phyloP scores from a whole-genome alignment of 768 basidiomycete species.

The Leccinum variicolor region DNA sequence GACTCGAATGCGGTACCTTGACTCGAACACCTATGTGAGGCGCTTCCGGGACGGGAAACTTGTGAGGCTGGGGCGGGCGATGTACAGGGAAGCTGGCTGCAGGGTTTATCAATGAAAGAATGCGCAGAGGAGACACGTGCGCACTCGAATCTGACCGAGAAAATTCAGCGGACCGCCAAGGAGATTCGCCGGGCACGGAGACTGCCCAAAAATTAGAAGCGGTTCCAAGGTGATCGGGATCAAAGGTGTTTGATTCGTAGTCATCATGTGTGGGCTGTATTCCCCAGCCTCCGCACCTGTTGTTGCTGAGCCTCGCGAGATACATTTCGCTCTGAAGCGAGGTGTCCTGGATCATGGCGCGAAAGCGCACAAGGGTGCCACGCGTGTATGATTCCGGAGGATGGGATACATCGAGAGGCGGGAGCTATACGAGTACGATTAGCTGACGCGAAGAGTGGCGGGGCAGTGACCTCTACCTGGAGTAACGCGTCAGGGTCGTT shows the following conservation, averaged over 20 bases:
- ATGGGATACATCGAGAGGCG: conserved; percentile 43
- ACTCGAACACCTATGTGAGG: conserved; percentile 69
- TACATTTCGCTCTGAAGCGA: conserved; percentile 73
- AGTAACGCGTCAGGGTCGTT: conserved; percentile 26
- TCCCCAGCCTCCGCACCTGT: conserved; percentile 74
- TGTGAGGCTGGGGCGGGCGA: conserved; percentile 44
- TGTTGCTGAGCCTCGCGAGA: conserved; percentile 43
- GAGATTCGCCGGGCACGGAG: conserved; percentile 63
- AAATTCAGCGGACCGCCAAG: conserved; percentile 47
- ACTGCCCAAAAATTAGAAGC: conserved; percentile 70
- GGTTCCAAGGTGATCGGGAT: conserved; percentile 56
- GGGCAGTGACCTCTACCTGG: conserved; percentile 20
- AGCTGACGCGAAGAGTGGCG: neutral
- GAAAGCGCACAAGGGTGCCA: conserved; percentile 66
- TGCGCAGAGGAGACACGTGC: conserved; percentile 8
- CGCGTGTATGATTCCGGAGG: conserved; percentile 49
- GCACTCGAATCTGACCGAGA: conserved; percentile 18
- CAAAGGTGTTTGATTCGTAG: conserved; percentile 22
- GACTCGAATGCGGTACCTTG: conserved; percentile 44
- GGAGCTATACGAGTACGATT: conserved; percentile 44
- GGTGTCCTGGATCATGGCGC: conserved; percentile 81
- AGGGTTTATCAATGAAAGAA: neutral
- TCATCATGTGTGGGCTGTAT: conserved; percentile 35
- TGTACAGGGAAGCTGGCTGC: conserved; percentile 27
- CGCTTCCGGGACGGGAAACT: conserved; percentile 54